Conservation (phyloP, 2,329 filamentous ascomycete species). For the Epichloe coenophiala region DNA sequence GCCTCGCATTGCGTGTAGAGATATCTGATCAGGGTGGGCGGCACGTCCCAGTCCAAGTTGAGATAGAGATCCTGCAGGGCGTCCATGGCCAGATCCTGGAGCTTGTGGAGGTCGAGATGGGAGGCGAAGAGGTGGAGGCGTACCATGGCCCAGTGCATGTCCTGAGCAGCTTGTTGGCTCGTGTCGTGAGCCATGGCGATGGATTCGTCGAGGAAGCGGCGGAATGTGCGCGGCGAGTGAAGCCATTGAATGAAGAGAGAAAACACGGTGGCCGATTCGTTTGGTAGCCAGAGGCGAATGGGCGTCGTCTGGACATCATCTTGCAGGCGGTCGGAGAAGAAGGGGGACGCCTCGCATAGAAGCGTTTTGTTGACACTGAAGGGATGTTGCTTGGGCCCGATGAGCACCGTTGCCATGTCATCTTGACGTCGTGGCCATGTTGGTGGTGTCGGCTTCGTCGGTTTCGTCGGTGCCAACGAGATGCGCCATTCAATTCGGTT, state of each 20-base stretch:
- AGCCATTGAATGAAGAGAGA: conserved; percentile 40
- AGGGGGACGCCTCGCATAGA: conserved; percentile 32
- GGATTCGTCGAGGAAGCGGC: conserved; percentile 28
- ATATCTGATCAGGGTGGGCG: conserved; percentile 34
- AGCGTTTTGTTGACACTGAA: conserved; percentile 31
- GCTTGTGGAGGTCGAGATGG: conserved; percentile 30
- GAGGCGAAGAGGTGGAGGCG: conserved; percentile 45
- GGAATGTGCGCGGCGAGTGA: conserved; percentile 30
- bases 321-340: conserved; percentile 34
- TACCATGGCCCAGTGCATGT: conserved; percentile 42
- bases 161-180: conserved; percentile 18
- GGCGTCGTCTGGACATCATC: conserved; percentile 16
- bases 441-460: conserved; percentile 9
- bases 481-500: not conserved
- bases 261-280: conserved; percentile 38
- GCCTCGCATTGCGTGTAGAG: conserved; percentile 41
- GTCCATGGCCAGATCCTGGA: conserved; percentile 46
- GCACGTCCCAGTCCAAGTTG: conserved; percentile 43
- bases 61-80: conserved; percentile 46
- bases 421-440: conserved; percentile 10
- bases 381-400: conserved; percentile 27
- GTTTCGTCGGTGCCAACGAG: not conserved
- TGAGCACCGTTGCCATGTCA: conserved; percentile 23
- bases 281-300: conserved; percentile 25
- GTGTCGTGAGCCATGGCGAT: conserved; percentile 18